Evolutionary conservation across 176 grass and related monocot genomes (phyloP).

Genomic region (Triticum dicoccoides): DNA sequence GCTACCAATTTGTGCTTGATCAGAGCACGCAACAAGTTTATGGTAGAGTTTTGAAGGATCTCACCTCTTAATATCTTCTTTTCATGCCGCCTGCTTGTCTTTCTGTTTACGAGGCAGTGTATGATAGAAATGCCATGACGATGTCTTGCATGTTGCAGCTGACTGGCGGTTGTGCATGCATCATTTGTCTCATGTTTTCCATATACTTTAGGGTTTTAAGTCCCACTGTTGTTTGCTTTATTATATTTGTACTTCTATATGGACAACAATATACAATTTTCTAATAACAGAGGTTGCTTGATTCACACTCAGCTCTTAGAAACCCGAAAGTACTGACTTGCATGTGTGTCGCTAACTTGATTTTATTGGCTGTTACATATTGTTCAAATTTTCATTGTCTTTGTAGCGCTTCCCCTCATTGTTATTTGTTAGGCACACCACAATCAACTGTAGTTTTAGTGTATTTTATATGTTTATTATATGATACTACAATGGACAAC

Average conservation of each 20-base stretch:
- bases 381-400: not conserved
- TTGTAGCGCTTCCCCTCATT: not conserved
- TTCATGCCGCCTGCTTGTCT: not conserved
- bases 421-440: not conserved
- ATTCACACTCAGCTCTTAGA: constrained; percentile 12
- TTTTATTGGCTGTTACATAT: constrained; percentile 10
- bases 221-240: not conserved
- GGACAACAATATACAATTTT: not conserved
- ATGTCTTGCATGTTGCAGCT: not conserved
- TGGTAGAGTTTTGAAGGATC: constrained; percentile 17
- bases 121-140: not conserved
- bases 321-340: not conserved
- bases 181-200: not conserved
- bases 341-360: constrained; percentile 2
- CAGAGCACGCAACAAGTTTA: not conserved
- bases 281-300: constrained; percentile 3
- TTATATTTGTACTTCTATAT: not conserved
- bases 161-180: not conserved
- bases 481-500: constrained; percentile 24
- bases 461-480: constrained; percentile 25
- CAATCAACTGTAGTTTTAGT: not conserved
- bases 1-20: not conserved
- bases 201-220: not conserved
- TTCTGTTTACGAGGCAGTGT: not conserved
- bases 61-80: not conserved